Conservation (phyloP, 2,329 filamentous ascomycete genomes). For the Fusarium camptoceras region DNA sequence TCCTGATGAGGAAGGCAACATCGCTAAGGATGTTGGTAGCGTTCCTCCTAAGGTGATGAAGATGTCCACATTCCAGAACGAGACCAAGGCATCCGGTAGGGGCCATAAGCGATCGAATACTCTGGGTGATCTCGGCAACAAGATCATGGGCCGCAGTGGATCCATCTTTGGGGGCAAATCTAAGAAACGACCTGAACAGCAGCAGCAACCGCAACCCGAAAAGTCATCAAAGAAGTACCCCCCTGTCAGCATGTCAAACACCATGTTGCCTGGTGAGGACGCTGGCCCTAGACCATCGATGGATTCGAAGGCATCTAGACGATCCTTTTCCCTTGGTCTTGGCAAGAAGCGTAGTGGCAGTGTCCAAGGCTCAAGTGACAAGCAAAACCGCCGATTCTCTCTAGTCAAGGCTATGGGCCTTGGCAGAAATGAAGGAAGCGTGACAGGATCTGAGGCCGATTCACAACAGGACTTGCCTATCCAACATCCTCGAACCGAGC, state of each 20-base stretch:
- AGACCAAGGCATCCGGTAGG: conserved; percentile 61
- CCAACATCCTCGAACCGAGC: conserved; percentile 56
- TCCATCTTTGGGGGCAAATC: conserved; percentile 79
- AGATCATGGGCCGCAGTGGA: conserved; percentile 84
- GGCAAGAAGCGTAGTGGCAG: conserved; percentile 79
- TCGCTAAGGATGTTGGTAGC: conserved; percentile 71
- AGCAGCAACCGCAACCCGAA: conserved; percentile 65
- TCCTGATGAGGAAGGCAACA: conserved; percentile 73
- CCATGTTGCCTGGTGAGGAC: conserved; percentile 70
- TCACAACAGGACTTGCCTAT: conserved; percentile 66
- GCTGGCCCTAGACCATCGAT: conserved; percentile 69
- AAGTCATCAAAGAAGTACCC: conserved; percentile 78
- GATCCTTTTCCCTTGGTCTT: conserved; percentile 76
- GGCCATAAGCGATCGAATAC: conserved; percentile 79
- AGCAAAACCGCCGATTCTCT: conserved; percentile 74
- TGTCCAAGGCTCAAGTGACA: conserved; percentile 69
- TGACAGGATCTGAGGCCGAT: conserved; percentile 59
- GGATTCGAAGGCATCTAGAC: conserved; percentile 74
- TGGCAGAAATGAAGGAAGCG: conserved; percentile 64
- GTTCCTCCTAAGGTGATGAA: conserved; percentile 69
- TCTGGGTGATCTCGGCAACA: conserved; percentile 84
- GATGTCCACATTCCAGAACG: conserved; percentile 67
- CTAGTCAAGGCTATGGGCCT: conserved; percentile 75
- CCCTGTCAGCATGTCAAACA: conserved; percentile 88
- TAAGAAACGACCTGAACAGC: conserved; percentile 62